A percentile compares a stretch with the other conserved stretches of the same genome.
Evolutionary conservation across 2,329 filamentous ascomycete genomes (phyloP).

Genomic region (Venturia aucupariae): DNA sequence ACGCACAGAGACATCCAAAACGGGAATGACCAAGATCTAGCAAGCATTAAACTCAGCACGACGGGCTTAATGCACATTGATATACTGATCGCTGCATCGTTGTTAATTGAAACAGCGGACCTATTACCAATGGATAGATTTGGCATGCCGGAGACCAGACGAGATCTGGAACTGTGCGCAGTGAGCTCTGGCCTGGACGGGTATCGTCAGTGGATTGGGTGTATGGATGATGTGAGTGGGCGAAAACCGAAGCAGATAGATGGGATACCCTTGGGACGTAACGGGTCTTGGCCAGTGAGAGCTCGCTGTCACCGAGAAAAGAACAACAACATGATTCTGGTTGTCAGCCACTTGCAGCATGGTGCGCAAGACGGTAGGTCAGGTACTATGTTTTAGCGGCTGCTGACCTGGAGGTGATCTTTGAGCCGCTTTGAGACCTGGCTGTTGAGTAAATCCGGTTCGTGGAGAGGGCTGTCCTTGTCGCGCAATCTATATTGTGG

Average conservation of each 20-base stretch:
- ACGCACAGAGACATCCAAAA: background rate
- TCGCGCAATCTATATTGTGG: constrained; percentile 3
- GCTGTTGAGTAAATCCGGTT: background rate
- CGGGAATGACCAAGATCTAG: constrained; percentile 3
- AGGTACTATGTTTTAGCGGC: background rate
- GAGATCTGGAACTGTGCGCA: background rate
- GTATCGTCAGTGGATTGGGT: background rate
- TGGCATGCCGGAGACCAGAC: background rate
- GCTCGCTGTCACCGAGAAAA: background rate
- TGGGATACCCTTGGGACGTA: background rate
- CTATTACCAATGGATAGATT: background rate
- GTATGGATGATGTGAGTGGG: background rate
- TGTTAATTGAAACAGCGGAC: constrained; percentile 6
- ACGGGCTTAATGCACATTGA: constrained; percentile 1
- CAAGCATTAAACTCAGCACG: background rate
- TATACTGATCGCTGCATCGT: background rate
- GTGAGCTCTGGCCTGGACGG: background rate
- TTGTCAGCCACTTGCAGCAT: background rate
- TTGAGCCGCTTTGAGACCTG: background rate
- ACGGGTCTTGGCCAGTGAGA: background rate
- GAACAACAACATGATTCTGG: background rate
- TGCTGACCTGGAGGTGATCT: background rate
- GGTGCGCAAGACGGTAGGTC: background rate
- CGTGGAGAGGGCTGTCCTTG: background rate
- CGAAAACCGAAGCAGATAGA: background rate